phyloP scores from a whole-genome alignment of 164 flowering plant genomes.

The Protea cynaroides region DNA sequence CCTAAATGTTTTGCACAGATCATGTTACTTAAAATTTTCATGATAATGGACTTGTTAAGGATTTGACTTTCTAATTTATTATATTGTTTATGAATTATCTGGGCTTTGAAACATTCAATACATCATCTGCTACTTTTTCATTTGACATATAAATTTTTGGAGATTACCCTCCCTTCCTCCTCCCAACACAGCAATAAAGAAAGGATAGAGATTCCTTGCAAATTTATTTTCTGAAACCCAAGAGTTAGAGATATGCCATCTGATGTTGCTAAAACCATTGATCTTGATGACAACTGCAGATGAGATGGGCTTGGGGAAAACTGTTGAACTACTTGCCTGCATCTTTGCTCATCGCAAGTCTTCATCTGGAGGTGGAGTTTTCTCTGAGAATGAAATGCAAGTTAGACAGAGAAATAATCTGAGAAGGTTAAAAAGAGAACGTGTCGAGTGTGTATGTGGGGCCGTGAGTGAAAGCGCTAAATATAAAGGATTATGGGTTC shows the following conservation, averaged over 20 bases:
- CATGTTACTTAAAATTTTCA: no score
- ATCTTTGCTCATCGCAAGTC: conserved; percentile 62
- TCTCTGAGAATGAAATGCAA: conserved; percentile 14
- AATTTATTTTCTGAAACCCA: no score
- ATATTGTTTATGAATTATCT: no score
- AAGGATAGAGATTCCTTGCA: no score
- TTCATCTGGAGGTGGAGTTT: conserved; percentile 25
- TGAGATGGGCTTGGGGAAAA: conserved; percentile 98
- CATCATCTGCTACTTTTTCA: no score
- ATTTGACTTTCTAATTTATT: background rate
- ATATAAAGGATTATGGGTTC: conserved; percentile 95
- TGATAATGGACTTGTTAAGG: background rate
- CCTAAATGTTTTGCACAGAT: no score
- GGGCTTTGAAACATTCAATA: no score
- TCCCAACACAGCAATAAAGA: background rate
- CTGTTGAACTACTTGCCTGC: conserved; percentile 91
- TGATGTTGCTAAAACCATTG: background rate
- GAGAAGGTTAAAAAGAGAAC: conserved; percentile 74
- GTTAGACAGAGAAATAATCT: conserved; percentile 24
- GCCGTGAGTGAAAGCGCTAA: conserved; percentile 66
- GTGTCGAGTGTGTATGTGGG: conserved; percentile 89
- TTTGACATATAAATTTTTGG: no score
- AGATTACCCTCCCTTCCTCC: no score
- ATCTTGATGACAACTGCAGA: conserved; percentile 41
- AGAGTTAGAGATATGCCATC: background rate